These are phyloP conservation scores for Letharia lupina DNA, from an alignment of 495 filamentous ascomycete genomes.

Conservation along the genomic window DNA sequence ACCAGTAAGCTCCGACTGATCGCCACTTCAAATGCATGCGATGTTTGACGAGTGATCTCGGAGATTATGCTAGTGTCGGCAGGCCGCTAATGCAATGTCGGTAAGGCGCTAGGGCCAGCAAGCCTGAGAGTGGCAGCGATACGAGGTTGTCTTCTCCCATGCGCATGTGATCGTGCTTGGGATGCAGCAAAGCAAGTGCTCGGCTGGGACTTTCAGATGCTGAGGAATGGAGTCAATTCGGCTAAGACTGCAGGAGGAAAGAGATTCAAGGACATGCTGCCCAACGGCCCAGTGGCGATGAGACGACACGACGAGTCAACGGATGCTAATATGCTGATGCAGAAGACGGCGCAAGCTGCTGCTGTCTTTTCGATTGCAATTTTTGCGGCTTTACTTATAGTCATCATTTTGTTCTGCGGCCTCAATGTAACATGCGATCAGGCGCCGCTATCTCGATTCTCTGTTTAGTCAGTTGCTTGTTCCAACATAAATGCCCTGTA, in stretches of 20 bases:
- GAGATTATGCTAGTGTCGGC: background rate
- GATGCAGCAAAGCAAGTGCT: background rate
- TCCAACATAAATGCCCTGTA: background rate
- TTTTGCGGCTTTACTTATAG: background rate
- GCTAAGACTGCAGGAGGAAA: background rate
- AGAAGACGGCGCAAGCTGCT: background rate
- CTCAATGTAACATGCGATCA: background rate
- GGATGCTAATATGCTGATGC: background rate
- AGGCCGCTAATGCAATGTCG: background rate
- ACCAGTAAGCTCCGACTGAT: background rate
- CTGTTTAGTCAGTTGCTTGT: background rate
- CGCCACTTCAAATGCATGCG: background rate
- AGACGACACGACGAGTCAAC: background rate
- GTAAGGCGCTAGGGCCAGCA: background rate
- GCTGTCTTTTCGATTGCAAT: background rate
- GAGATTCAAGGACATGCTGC: background rate
- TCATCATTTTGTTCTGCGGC: background rate
- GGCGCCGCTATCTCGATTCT: background rate
- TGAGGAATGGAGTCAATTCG: background rate
- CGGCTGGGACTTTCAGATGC: background rate
- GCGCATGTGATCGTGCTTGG: background rate
- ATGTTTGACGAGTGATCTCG: background rate
- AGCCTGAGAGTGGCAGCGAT: background rate
- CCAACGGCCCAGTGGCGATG: background rate
- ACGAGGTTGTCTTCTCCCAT: background rate